Base-by-base conservation (phyloP, 371 early-diverging fungal genomes). In the Rhizomucor pusillus region DNA sequence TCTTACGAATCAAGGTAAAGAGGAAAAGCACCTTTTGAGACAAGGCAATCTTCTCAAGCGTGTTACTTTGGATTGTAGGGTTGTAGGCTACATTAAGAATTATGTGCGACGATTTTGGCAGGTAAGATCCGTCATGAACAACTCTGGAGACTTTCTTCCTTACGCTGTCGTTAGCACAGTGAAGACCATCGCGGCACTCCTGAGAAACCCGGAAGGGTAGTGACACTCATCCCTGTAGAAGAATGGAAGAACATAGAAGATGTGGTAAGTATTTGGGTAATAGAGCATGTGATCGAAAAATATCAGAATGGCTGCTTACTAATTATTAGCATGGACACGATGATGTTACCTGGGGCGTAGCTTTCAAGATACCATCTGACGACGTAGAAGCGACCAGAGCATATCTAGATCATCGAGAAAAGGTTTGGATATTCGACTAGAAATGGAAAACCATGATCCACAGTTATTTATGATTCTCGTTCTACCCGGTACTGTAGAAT, bases 141-240 rank as follows among this genome's bases (percentile, higher is more conserved):
- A n/a, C n/a, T n/a, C n/a, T n/a, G n/a, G n/a, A n/a, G n/a, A n/a
- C n/a, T n/a, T n/a, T n/a, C n/a, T n/a, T n/a, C n/a, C n/a, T n/a
- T n/a, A n/a, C n/a, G n/a, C n/a, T n/a, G n/a, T n/a, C n/a, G n/a
- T 29, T 61, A 82, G 79, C 84, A 87, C 35, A 89, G 89, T 48
- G 88, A 83, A 51, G 97, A 97, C 69, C 97, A 97, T 73, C 84
- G 97, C 22, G 97, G 96, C 5, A 92, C 92, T 1, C 85, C 82
- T 7, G 81, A 81, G 33, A 66, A 75, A 7, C 95, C 95, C 0
- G 97, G 97, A 14, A 79, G 94, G 35, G 96, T 97, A 0, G 93
- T 93, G 7, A 95, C 97, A 2, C 67, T 97, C 36, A 79, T 97
- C 12, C 87, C 90, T 1, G 66, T 65, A 45, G 77, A 82, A 20